A percentile compares a stretch with the other conserved stretches of the same genome.
Evolutionary conservation across 306 rosid species (phyloP).

Genomic region (Prinsepia uniflora): DNA sequence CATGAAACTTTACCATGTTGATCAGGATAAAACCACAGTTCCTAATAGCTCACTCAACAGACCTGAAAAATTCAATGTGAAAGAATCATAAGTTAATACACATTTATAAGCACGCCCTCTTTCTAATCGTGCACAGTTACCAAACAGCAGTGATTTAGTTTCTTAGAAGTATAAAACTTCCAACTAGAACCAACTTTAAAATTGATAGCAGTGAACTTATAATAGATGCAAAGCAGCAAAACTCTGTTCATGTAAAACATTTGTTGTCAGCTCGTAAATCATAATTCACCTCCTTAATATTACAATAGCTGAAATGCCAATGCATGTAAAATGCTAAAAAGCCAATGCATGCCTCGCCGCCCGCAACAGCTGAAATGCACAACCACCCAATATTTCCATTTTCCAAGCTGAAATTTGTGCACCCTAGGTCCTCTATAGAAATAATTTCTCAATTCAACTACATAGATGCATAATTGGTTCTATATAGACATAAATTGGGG

Average conservation of each 20-base stretch:
- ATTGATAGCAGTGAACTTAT: background rate
- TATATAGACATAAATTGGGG: background rate
- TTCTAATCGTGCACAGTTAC: background rate
- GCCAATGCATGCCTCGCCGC: background rate
- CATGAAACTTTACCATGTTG: slow-evolving; percentile 34
- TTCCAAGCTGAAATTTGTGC: slow-evolving; percentile 8
- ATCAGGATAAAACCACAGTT: slow-evolving; percentile 6
- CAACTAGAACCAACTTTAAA: background rate
- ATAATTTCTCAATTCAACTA: background rate
- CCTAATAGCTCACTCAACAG: slow-evolving; percentile 16
- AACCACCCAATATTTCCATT: slow-evolving; percentile 1
- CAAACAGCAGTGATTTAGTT: background rate
- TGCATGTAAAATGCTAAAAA: background rate
- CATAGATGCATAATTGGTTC: background rate
- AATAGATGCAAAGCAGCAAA: background rate
- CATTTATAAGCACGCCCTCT: background rate
- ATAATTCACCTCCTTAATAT: background rate
- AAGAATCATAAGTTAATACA: background rate
- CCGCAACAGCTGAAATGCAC: background rate
- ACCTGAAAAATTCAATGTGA: slow-evolving; percentile 21
- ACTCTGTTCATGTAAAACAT: background rate
- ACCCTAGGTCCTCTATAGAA: background rate
- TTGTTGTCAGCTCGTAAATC: background rate
- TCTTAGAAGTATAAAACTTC: background rate
- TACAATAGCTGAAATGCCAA: background rate